phyloP scores from a whole-genome alignment of 495 filamentous ascomycete genomes.

The Podospora fimiseda region DNA sequence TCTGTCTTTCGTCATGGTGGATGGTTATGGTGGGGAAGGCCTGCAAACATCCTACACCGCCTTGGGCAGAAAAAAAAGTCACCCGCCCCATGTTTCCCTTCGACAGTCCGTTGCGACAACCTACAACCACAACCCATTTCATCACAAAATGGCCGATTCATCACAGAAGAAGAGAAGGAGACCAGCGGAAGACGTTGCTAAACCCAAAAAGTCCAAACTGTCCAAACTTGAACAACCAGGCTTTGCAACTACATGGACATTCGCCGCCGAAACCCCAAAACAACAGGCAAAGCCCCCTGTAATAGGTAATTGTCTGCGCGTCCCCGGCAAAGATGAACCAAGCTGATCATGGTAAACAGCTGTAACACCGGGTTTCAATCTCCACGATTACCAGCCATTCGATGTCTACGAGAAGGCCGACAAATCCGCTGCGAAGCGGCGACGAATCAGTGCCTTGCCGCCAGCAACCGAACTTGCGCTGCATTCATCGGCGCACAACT shows the following conservation, averaged over 20 bases:
- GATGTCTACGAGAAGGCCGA: slow-evolving; percentile 57
- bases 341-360: slow-evolving; percentile 38
- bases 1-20: slow-evolving; percentile 2
- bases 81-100: not conserved
- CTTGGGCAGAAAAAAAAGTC: slow-evolving; percentile 19
- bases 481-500: slow-evolving; percentile 68
- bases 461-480: slow-evolving; percentile 58
- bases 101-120: not conserved
- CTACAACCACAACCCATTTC: not conserved
- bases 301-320: slow-evolving; percentile 42
- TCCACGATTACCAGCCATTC: slow-evolving; percentile 51
- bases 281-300: slow-evolving; percentile 57
- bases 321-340: not conserved
- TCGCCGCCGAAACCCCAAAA: slow-evolving; percentile 53
- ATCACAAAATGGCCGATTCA: slow-evolving; percentile 44
- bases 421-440: slow-evolving; percentile 34
- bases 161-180: slow-evolving; percentile 72
- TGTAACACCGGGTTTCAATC: slow-evolving; percentile 58
- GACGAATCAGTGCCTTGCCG: slow-evolving; percentile 38
- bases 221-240: not conserved
- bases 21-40: not conserved
- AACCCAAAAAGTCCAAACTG: slow-evolving; percentile 49
- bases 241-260: slow-evolving; percentile 29
- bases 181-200: slow-evolving; percentile 39
- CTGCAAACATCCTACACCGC: not conserved